Base-by-base conservation (phyloP, 2,329 filamentous ascomycete genomes). In the Monilinia polystroma region DNA sequence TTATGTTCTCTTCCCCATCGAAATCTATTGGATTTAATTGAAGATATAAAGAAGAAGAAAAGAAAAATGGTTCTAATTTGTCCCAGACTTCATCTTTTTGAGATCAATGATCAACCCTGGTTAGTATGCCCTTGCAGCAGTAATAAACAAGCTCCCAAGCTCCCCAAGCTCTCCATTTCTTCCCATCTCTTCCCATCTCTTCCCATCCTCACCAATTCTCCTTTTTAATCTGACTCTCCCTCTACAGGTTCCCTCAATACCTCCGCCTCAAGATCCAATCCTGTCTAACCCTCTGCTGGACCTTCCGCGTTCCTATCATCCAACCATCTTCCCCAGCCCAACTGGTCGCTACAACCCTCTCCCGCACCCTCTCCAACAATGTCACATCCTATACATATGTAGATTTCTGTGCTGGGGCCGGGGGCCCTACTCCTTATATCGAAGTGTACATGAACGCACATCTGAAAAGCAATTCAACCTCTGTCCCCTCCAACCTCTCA, bases 401-500 rank as follows among this genome's bases (percentile, higher is more conserved):
- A 69, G 90, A 93, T 78, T 91, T 92, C 77, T 92, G 90, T 76
- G 88, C 90, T 2, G 90, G 90, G 63, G 87, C 84, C 18, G 90
- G 90, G 52, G 90, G 90, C 0, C 89, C 89, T 0, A 91, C 87
- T 1, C 88, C 87, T 0, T 80, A 79, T 51, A 86, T 91, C 62
- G 88, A 90, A 76, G 80, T 78, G 14, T 78, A 82, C 53, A 75
- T 91, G 69, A 90, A 90, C 76, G 69, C 73, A 57, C 76, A 78
- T 70, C 74, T 81, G 23, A 52, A 43, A 72, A 20, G 7, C 18
- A 47, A 47, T 7, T 32, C 71, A 26, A 7, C 63, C 66, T 20
- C 63, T n/a, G 43, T 58, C 70, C 71, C 72, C 47, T 78, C 35
- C 49, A 65, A 67, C 43, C 45, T 47, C 11, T 63, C 59, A 35